Base-by-base conservation (phyloP, 257 asterid genomes). In the Gardenia jasminoides region DNA sequence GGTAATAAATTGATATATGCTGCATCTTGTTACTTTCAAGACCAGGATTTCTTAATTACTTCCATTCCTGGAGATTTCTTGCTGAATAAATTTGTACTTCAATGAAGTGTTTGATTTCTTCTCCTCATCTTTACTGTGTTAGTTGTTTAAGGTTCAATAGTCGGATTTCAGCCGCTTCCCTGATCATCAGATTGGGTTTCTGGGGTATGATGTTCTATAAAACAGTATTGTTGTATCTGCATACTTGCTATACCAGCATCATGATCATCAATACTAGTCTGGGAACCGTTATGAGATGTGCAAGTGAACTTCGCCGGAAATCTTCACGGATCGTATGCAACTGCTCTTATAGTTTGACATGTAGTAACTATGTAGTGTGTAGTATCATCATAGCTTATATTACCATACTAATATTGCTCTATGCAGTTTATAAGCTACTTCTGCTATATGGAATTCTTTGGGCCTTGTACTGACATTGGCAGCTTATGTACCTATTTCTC, bases 1-100 rank as follows among this genome's bases (percentile, higher is more conserved):
- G 94, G 99, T 93, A 87, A 89, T 79, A 52, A 50, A 52, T 31
- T 52, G 31, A 73, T n/a, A n/a, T 72, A 47, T 20, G 6, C 48
- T 44, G 44, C 8, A 56, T 73, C 20, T 30, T n/a, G 15, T 12
- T 71, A 72, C 26, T 36, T 33, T 36, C 61, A 52, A 66, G 33
- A 3, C 24, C 68, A 33, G 2, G 11, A 8, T 72, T 73, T 12
- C 58, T 28, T 52, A 11, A 46, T 7, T 46, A 46, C 50, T 46
- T 46, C 12, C 50, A 46, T 46, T 0, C 50, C 1, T 8, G 11
- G 50, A 46, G 0, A 46, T 46, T 46, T 46, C 50, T 46, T 46
- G 50, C 50, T 46, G 66, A 31, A 47, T 12, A 67, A 30, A 72
- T 47, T 48, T 46, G 28, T 6, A 36, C 17, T 65, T 13, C 11